Percentiles rank a stretch among this genome's conserved stretches.
These are phyloP conservation scores for Candida endomychidarum DNA, from an alignment of 805 yeast species.

Conservation along the genomic window DNA sequence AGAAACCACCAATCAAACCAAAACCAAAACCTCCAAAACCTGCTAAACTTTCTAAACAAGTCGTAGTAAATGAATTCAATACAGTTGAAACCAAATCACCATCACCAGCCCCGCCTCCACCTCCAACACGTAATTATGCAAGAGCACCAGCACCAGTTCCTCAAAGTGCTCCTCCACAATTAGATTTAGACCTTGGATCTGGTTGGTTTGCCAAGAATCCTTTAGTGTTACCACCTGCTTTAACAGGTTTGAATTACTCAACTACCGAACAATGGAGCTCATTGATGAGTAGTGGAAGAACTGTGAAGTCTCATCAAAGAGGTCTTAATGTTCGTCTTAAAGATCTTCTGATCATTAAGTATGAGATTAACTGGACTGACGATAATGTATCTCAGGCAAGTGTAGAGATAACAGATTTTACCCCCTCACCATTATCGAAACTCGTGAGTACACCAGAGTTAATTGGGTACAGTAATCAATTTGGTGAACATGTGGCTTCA, in stretches of 20 bases:
- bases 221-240: slow-evolving; percentile 34
- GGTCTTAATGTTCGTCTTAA: slow-evolving; percentile 36
- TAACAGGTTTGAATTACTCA: slow-evolving; percentile 36
- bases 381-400: slow-evolving; percentile 20
- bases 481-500: slow-evolving; percentile 53
- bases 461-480: slow-evolving; percentile 32
- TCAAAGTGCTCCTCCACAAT: slow-evolving; percentile 26
- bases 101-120: slow-evolving; percentile 27
- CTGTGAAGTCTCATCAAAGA: slow-evolving; percentile 17
- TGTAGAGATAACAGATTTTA: slow-evolving; percentile 28
- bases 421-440: slow-evolving; percentile 44
- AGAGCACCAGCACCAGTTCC: slow-evolving; percentile 17
- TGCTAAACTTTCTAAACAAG: too few species aligned
- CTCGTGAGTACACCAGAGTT: slow-evolving; percentile 35
- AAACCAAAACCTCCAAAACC: slow-evolving; percentile 9
- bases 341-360: slow-evolving; percentile 41
- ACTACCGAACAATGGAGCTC: slow-evolving; percentile 20
- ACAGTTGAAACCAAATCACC: background rate
- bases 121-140: slow-evolving; percentile 27
- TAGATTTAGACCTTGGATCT: slow-evolving; percentile 43
- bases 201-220: slow-evolving; percentile 46
- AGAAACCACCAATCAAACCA: slow-evolving; percentile 2
- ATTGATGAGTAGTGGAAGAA: slow-evolving; percentile 10
- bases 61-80: too few species aligned
- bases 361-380: slow-evolving; percentile 42